Evolutionary conservation across 2,329 filamentous ascomycete genomes (phyloP), one percentile per base, ranked within the genome.

Genomic region (Curvularia sp.): DNA sequence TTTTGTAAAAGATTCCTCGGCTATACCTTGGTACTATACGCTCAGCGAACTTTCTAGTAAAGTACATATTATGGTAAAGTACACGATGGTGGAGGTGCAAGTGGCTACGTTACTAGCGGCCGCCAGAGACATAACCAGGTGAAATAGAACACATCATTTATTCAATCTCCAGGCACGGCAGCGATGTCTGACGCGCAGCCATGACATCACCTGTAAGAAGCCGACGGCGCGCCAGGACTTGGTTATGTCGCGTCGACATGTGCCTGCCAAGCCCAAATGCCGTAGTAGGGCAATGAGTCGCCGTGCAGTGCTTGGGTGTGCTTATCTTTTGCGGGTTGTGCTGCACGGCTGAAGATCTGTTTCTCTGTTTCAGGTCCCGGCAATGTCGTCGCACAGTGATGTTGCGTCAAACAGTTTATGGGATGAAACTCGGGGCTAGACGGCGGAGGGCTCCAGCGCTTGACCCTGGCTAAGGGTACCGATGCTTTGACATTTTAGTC

Each of bases 401-500:
- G 55, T 30, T 30, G 38, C 26, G 18, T 41, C 53, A 47, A 50
- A 47, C 44, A 33, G 30, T 43, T 15, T 24, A 30, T 55, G 3
- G 38, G 43, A 51, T 58, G 62, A 53, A 59, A 59, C 47, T 28
- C 22, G 43, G 49, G 52, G 31, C 43, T 31, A 54, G 55, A 57
- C 52, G 47, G 51, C 49, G 55, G 65, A 63, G 59, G 55, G 65
- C 58, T 50, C 43, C 52, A 41, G 50, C 58, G 58, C 35, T 47
- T 44, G 55, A 58, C 55, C 64, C 61, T 65, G 63, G 53, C 50
- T 46, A 41, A 56, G 63, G 51, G 53, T 56, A 52, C 33, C 33
- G 33, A 56, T 68, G 65, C 61, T 64, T 69, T 64, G 63, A 59
- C 68, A 65, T 63, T 69, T 66, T 62, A 61, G 62, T 57, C 44